Conservation (phyloP, 176 grass and related monocot genomes). For the Pontederia crassipes region DNA sequence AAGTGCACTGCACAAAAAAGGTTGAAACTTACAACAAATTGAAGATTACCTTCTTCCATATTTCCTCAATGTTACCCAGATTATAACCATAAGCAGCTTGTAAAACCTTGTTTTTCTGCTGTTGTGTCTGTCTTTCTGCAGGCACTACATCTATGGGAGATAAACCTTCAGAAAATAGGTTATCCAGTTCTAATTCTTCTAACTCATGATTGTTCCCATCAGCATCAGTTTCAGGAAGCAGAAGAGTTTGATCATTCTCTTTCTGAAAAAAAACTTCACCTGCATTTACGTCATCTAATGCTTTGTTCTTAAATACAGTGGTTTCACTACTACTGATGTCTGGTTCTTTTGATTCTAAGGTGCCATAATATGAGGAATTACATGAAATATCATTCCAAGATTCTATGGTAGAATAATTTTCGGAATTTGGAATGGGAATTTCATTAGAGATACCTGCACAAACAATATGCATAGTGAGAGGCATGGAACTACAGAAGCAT, state of each 20-base stretch:
- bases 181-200: slow-evolving; percentile 78
- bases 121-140: slow-evolving; percentile 47
- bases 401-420: slow-evolving; percentile 32
- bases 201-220: slow-evolving; percentile 35
- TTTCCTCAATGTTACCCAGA: slow-evolving; percentile 85
- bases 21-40: neutral
- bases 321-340: slow-evolving; percentile 16
- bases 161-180: slow-evolving; percentile 70
- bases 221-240: slow-evolving; percentile 13
- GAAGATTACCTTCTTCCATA: slow-evolving; percentile 78
- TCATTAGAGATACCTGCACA: slow-evolving; percentile 18
- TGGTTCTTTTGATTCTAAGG: slow-evolving; percentile 23
- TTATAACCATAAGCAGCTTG: slow-evolving; percentile 55
- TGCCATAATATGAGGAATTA: slow-evolving; percentile 8
- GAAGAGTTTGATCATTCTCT: slow-evolving; percentile 8
- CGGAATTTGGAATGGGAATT: slow-evolving; percentile 27
- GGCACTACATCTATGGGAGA: slow-evolving; percentile 37
- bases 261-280: slow-evolving; percentile 31
- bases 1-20: too few species aligned
- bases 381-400: slow-evolving; percentile 20
- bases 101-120: slow-evolving; percentile 49
- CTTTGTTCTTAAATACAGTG: slow-evolving; percentile 26
- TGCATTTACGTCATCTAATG: slow-evolving; percentile 20
- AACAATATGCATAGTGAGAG: slow-evolving; percentile 8
- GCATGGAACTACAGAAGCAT: neutral